Conservation (phyloP, 768 basidiomycete genomes). For the Hortiboletus flavorubellus region DNA sequence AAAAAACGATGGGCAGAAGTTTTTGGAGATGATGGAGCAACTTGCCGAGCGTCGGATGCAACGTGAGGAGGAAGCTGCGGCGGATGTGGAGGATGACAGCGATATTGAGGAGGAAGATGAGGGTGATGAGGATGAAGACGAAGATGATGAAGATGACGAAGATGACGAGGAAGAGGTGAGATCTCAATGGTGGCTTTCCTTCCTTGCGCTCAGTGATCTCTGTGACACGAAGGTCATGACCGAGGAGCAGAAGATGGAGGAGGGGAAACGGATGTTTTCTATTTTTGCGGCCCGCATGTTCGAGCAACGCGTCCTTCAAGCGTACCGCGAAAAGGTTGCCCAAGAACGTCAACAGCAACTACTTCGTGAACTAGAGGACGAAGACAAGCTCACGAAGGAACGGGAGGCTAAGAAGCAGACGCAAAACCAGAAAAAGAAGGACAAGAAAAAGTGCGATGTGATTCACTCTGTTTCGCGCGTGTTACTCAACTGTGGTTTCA, state of each 20-base stretch:
- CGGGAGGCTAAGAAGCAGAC: conserved; percentile 90
- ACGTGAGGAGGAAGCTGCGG: conserved; percentile 71
- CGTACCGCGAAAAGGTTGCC: conserved; percentile 95
- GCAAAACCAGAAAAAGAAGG: conserved; percentile 98
- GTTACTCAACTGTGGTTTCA: conserved; percentile 29
- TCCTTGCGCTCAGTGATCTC: conserved; percentile 10
- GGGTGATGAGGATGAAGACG: conserved; percentile 61
- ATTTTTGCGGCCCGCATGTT: conserved; percentile 99
- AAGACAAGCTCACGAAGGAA: conserved; percentile 83
- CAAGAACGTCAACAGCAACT: conserved; percentile 93
- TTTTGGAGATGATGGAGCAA: conserved; percentile 99
- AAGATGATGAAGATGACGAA: conserved; percentile 56
- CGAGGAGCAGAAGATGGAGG: conserved; percentile 98
- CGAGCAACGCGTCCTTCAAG: conserved; percentile 95
- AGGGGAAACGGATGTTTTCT: conserved; percentile 99
- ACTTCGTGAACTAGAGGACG: conserved; percentile 92
- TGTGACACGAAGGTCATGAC: conserved; percentile 60
- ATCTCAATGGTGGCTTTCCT: conserved; percentile 7
- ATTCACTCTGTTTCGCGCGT: conserved; percentile 2
- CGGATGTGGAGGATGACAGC: conserved; percentile 60
- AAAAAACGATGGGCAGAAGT: conserved; percentile 98
- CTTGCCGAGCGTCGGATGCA: conserved; percentile 92
- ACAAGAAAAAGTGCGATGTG: conserved; percentile 82
- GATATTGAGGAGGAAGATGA: conserved; percentile 60
- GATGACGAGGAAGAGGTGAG: conserved; percentile 47